phyloP scores from a whole-genome alignment of 2,329 filamentous ascomycete genomes.

The Aspergillus ruber region DNA sequence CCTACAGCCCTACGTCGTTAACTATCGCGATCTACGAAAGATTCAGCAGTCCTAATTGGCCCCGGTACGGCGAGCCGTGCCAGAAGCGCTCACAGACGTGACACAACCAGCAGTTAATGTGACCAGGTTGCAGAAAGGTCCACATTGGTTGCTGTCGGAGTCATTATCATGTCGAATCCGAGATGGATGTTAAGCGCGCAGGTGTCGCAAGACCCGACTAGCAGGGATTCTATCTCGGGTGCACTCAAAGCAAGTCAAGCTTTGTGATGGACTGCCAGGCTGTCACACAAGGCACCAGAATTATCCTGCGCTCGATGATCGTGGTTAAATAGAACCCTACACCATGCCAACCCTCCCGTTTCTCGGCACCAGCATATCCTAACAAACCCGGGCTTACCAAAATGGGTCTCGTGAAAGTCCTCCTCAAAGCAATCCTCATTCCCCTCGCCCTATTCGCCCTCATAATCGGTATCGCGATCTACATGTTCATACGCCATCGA shows the following conservation, averaged over 20 bases:
- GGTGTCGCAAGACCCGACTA: background rate
- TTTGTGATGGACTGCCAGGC: background rate
- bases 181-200: background rate
- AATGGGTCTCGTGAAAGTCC: constrained; percentile 15
- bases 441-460: constrained; percentile 12
- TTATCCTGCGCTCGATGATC: background rate
- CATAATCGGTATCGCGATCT: constrained; percentile 2
- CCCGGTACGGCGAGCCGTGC: background rate
- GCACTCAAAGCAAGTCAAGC: background rate
- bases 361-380: background rate
- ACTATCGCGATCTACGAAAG: too few relatives aligned
- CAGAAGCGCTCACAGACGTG: background rate
- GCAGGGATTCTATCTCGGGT: background rate
- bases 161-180: background rate
- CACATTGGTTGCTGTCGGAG: background rate
- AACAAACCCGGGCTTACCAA: background rate
- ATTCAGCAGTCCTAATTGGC: background rate
- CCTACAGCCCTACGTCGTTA: background rate
- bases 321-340: background rate
- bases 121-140: background rate
- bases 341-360: background rate
- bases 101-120: background rate
- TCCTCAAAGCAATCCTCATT: constrained; percentile 17
- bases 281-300: background rate
- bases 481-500: constrained; percentile 10